phyloP scores from a whole-genome alignment of 2,329 filamentous ascomycete genomes.

The Aspergillus fructus region DNA sequence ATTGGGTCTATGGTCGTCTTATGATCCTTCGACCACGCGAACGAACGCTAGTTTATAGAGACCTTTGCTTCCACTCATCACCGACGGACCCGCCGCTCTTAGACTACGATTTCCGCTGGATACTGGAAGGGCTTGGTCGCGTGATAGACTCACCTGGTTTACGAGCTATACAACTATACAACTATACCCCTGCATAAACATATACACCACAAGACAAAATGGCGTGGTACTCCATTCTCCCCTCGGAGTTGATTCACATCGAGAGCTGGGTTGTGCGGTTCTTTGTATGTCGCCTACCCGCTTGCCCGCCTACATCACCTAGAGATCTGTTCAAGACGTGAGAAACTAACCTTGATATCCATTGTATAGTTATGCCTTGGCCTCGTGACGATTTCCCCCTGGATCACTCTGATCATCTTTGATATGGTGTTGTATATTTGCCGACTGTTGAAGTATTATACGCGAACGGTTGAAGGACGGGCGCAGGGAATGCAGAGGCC shows the following conservation, averaged over 20 bases:
- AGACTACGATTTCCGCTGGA: neutral
- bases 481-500: conserved; percentile 60
- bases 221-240: conserved; percentile 66
- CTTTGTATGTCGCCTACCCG: conserved; percentile 53
- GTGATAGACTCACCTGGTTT: neutral
- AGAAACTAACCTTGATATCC: neutral
- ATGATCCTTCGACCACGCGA: neutral
- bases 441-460: conserved; percentile 57
- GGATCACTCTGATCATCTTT: conserved; percentile 62
- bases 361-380: conserved; percentile 57
- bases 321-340: neutral
- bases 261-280: conserved; percentile 63
- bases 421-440: conserved; percentile 63
- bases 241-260: conserved; percentile 54
- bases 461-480: conserved; percentile 61
- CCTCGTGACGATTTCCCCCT: conserved; percentile 61
- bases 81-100: neutral
- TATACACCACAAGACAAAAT: conserved; percentile 41
- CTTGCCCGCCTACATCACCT: neutral
- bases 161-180: neutral
- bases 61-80: neutral
- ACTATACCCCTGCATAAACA: neutral
- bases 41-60: neutral
- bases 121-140: neutral
- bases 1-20: too few relatives aligned